These are phyloP conservation scores for Candida insectalens DNA, from an alignment of 805 yeast genomes.

Conservation along the genomic window DNA sequence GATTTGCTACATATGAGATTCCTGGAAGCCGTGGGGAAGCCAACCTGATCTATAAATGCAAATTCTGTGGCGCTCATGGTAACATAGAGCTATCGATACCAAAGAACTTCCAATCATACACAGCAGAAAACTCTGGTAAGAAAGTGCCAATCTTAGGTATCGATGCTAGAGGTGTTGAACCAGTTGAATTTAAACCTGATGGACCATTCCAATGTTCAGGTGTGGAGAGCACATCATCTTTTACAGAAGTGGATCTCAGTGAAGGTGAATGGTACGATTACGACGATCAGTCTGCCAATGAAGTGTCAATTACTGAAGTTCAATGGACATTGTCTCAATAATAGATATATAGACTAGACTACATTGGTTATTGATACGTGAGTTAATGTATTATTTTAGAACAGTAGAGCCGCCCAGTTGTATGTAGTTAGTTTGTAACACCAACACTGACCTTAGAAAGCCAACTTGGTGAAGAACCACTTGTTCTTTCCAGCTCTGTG, in stretches of 20 bases:
- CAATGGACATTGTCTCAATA: conserved; percentile 46
- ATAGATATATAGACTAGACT: neutral
- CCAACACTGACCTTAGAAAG: too few species aligned
- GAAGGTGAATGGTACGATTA: conserved; percentile 94
- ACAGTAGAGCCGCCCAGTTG: too few species aligned
- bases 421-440: neutral
- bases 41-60: neutral
- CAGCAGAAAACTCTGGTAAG: conserved; percentile 25
- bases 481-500: conserved; percentile 99
- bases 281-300: conserved; percentile 73
- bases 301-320: conserved; percentile 74
- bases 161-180: conserved; percentile 81
- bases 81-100: neutral
- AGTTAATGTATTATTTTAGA: neutral
- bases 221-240: conserved; percentile 25
- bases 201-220: conserved; percentile 54
- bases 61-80: neutral
- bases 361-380: too few species aligned
- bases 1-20: neutral
- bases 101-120: neutral
- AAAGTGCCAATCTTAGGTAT: conserved; percentile 47
- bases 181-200: conserved; percentile 54
- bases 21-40: neutral
- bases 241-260: conserved; percentile 43
- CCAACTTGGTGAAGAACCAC: conserved; percentile 95